Base-by-base conservation (phyloP, 2,329 filamentous ascomycete species). In the Rhytidhysteron rufulum region DNA sequence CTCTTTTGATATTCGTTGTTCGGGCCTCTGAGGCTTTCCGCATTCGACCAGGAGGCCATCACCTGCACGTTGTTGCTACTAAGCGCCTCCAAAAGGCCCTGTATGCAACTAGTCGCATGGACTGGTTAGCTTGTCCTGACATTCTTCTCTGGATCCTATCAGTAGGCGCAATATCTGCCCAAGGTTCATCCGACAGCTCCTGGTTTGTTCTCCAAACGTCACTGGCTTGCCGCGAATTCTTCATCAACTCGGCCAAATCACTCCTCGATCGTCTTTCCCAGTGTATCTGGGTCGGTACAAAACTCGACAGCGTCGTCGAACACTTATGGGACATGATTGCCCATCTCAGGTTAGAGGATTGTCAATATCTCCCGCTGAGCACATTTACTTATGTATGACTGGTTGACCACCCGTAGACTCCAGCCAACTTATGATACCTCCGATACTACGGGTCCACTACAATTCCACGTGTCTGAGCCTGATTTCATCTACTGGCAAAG, bases 271-370 rank as follows among this genome's bases (percentile, higher is more conserved):
- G 57, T 29, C 44, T 66, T n/a, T 55, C 58, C 29, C 34, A 56
- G 18, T 66, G 59, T 39, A 60, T 61, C 36, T 66, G 62, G 62
- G 62, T 65, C 39, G 57, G 53, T 43, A 64, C 58, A 49, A 63
- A 64, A 45, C 55, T 65, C 15, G 56, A 62, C 33, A 43, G 53
- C 37, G 58, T 58, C 39, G 60, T 58, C 22, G 40, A 45, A 31
- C 36, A 49, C 30, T 42, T 65, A 17, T 65, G 60, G 60, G 49
- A 51, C 22, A 49, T 45, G 21, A 61, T 64, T 32, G 40, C 56
- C 42, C 41, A 55, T 49, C 42, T 58, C 54, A 64, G 62, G 60
- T 65, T 54, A 63, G 60, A 62, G 40, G 44, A 53, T 52, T 53
- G 48, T 29, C 52, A 49, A 39, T 51, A 56, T 47, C 40, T 45